Conservation (phyloP, 148 eudicot genomes). For the Pouteria glomerata region DNA sequence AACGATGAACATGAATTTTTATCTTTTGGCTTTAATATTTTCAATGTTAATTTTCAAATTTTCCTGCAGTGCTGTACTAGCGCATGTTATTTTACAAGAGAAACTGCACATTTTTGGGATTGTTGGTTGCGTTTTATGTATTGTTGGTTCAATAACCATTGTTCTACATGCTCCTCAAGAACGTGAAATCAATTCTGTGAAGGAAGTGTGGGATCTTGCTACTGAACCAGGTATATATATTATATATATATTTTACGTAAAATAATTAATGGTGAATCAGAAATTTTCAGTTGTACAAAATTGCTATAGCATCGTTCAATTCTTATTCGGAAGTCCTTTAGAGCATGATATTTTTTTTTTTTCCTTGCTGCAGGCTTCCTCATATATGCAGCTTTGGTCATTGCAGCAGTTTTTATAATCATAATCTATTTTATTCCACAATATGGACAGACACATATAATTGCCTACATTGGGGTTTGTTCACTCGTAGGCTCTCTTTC, state of each 20-base stretch:
- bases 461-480: conserved; percentile 70
- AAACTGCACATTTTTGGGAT: conserved; percentile 68
- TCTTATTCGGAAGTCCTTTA: background rate
- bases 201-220: conserved; percentile 87
- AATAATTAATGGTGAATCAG: background rate
- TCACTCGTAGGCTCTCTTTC: conserved; percentile 70
- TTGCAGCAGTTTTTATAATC: conserved; percentile 39
- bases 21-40: background rate
- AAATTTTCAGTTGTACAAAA: background rate
- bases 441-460: conserved; percentile 67
- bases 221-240: conserved; percentile 79
- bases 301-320: background rate
- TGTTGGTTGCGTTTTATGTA: conserved; percentile 76
- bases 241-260: background rate
- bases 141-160: conserved; percentile 77
- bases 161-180: conserved; percentile 92
- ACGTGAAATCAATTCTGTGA: conserved; percentile 75
- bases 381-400: conserved; percentile 49
- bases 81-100: conserved; percentile 65
- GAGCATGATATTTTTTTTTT: background rate
- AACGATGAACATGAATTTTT: background rate
- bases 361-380: conserved; percentile 49
- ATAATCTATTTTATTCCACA: conserved; percentile 45
- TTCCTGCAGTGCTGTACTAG: conserved; percentile 67
- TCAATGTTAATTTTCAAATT: conserved; percentile 9